Conservation (phyloP, 1,284 basidiomycete species). For the Apiotrichum mycotoxinovorans region DNA sequence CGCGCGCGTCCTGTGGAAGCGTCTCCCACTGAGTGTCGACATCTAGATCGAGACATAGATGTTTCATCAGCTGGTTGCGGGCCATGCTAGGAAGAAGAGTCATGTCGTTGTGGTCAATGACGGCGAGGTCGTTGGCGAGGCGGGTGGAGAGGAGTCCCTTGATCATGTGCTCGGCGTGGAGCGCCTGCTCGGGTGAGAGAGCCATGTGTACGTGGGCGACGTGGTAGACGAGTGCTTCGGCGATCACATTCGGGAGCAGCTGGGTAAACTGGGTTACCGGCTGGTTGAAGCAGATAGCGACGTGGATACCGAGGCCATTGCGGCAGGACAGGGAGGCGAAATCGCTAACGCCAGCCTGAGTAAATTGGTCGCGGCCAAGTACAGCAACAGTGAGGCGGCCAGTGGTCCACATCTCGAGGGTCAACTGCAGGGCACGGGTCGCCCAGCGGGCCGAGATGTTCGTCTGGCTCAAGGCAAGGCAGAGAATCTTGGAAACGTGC, state of each 20-base stretch:
- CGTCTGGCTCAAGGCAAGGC: background rate
- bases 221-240: slow-evolving; percentile 1
- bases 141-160: background rate
- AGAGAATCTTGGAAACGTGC: background rate
- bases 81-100: background rate
- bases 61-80: slow-evolving; percentile 5
- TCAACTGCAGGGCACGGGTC: background rate
- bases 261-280: background rate
- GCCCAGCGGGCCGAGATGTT: background rate
- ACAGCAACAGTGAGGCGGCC: slow-evolving; percentile 6
- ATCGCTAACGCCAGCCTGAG: background rate
- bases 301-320: slow-evolving; percentile 2
- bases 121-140: slow-evolving; percentile 3
- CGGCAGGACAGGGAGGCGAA: slow-evolving; percentile 3
- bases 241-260: slow-evolving; percentile 3
- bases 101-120: background rate
- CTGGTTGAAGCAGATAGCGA: slow-evolving; percentile 3
- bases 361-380: slow-evolving; percentile 8
- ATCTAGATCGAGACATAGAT: slow-evolving; percentile 8
- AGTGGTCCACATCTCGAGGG: slow-evolving; percentile 6
- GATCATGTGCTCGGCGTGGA: slow-evolving; percentile 3
- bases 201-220: slow-evolving; percentile 14
- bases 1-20: slow-evolving; percentile 4
- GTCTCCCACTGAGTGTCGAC: slow-evolving; percentile 11
- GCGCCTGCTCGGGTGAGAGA: slow-evolving; percentile 6